Evolutionary conservation across 495 filamentous ascomycete genomes (phyloP).

Genomic region (Poronia punctata): DNA sequence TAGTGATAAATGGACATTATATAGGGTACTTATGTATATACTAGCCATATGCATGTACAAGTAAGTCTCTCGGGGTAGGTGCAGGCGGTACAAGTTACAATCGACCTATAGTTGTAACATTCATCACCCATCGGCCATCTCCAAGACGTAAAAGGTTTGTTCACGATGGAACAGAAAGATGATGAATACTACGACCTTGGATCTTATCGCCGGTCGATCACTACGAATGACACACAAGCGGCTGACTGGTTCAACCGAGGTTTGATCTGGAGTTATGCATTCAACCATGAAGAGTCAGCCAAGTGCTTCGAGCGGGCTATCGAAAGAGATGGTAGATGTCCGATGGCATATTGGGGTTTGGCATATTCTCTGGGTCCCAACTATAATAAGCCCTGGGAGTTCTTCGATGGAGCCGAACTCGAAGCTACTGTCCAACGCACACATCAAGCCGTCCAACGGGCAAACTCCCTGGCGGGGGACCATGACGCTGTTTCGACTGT

Average conservation of each 20-base stretch:
- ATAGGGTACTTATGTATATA: no score
- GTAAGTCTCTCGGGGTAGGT: no score
- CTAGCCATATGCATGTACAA: no score
- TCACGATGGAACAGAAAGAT: conserved; percentile 1
- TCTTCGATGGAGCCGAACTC: conserved; percentile 56
- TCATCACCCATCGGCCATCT: no score
- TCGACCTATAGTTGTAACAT: no score
- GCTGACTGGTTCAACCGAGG: conserved; percentile 58
- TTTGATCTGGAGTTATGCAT: conserved; percentile 56
- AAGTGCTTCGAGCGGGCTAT: conserved; percentile 55
- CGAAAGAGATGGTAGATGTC: conserved; percentile 43
- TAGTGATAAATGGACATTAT: no score
- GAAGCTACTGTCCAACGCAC: conserved; percentile 37
- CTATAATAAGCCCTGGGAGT: conserved; percentile 67
- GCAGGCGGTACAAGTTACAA: no score
- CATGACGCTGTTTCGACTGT: conserved; percentile 30
- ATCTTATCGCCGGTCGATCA: conserved; percentile 41
- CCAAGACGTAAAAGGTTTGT: not conserved
- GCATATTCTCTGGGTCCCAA: conserved; percentile 61
- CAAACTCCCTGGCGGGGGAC: conserved; percentile 17
- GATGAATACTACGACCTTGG: conserved; percentile 51
- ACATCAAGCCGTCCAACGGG: conserved; percentile 36
- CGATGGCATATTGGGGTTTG: conserved; percentile 62
- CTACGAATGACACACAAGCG: conserved; percentile 33
- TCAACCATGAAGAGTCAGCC: conserved; percentile 58